Percentiles rank a stretch among this genome's conserved stretches.
These are phyloP conservation scores for Hypericum perforatum DNA, from an alignment of 345 rosid genomes.

Conservation along the genomic window DNA sequence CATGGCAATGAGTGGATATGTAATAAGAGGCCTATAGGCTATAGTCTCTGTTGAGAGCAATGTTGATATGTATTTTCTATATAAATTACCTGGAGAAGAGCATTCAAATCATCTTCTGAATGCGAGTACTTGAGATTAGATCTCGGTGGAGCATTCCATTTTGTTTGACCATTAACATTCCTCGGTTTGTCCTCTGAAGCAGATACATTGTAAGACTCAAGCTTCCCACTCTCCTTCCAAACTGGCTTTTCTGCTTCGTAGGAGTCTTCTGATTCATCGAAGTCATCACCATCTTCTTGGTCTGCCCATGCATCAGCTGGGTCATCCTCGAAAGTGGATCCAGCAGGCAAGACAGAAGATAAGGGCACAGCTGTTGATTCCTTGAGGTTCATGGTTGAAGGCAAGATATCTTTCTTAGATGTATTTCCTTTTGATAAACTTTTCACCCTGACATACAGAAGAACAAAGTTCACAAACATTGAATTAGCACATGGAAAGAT, in stretches of 20 bases:
- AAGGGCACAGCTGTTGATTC: constrained; percentile 63
- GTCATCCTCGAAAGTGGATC: constrained; percentile 59
- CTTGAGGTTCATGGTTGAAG: constrained; percentile 62
- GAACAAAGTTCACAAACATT: not conserved
- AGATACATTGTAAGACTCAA: constrained; percentile 31
- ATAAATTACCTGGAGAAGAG: constrained; percentile 57
- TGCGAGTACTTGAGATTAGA: constrained; percentile 45
- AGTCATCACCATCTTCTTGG: constrained; percentile 60
- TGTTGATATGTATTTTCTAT: not conserved
- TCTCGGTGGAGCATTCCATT: constrained; percentile 45
- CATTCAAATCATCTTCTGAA: constrained; percentile 64
- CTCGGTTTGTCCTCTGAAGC: constrained; percentile 43
- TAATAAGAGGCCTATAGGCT: not conserved
- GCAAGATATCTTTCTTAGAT: constrained; percentile 67
- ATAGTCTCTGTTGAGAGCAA: too few species aligned
- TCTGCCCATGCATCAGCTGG: constrained; percentile 67
- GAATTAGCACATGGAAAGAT: not conserved
- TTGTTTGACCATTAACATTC: constrained; percentile 40
- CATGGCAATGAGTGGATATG: not conserved
- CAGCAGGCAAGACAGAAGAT: constrained; percentile 47
- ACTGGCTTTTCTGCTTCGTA: constrained; percentile 57
- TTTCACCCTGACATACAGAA: constrained; percentile 55
- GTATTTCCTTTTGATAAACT: constrained; percentile 89
- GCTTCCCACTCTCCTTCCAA: constrained; percentile 66
- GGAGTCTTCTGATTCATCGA: constrained; percentile 57